Conservation (phyloP, 2,329 filamentous ascomycete species). For the Fonsecaea nubica region DNA sequence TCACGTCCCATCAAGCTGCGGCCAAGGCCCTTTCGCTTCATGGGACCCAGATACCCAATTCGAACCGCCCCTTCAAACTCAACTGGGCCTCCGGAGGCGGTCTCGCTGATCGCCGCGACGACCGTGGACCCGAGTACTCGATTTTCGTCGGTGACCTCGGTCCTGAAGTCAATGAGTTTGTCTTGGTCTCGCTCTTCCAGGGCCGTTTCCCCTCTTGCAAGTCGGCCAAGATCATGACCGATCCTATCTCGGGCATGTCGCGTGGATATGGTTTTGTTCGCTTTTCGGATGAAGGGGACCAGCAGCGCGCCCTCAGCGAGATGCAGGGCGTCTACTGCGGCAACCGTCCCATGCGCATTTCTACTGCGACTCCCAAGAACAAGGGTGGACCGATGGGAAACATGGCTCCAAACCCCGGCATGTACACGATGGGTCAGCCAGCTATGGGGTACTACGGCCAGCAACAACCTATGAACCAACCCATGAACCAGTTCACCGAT, state of each 20-base stretch:
- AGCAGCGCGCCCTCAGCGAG: constrained; percentile 92
- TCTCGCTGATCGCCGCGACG: constrained; percentile 91
- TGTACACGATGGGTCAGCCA: constrained; percentile 68
- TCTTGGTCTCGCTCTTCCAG: constrained; percentile 96
- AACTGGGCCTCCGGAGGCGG: constrained; percentile 99
- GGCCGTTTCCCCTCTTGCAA: constrained; percentile 96
- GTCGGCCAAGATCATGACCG: constrained; percentile 99
- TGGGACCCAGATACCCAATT: constrained; percentile 89
- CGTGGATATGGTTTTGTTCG: constrained; percentile 98
- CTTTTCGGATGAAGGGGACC: constrained; percentile 93
- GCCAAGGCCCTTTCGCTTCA: constrained; percentile 91
- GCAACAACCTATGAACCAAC: constrained; percentile 74
- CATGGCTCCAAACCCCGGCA: constrained; percentile 50
- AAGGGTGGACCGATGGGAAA: constrained; percentile 57
- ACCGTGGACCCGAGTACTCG: constrained; percentile 92
- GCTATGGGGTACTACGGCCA: constrained; percentile 74
- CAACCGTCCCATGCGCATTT: constrained; percentile 98
- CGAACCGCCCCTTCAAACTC: constrained; percentile 92
- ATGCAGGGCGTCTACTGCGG: constrained; percentile 99
- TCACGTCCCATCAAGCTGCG: constrained; percentile 79
- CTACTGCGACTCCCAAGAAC: constrained; percentile 97
- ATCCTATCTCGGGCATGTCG: constrained; percentile 96
- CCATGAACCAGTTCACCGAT: constrained; percentile 99
- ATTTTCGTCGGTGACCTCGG: constrained; percentile 98
- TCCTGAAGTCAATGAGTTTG: constrained; percentile 98